Base-by-base conservation (phyloP, 1,139 yeast genomes). In the Saccharomyces hybrid region DNA sequence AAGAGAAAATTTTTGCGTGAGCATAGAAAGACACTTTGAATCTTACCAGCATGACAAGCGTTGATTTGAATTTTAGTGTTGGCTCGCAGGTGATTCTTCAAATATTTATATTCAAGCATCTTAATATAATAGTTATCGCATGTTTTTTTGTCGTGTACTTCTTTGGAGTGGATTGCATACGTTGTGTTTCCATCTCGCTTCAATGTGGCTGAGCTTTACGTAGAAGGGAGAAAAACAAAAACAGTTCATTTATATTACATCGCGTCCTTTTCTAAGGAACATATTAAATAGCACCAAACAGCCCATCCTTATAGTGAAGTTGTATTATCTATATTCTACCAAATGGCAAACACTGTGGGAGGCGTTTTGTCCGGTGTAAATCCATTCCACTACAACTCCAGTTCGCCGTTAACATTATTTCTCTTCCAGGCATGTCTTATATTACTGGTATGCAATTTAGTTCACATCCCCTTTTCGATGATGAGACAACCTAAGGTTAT, bases 401-500 rank as follows among this genome's bases (percentile, higher is more conserved):
- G 80, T 7, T 62, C 69, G 2, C 71, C 71, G 2, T 49, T 66
- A 4, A 68, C 71, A 2, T 51, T 68, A 46, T 68, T 66, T 54
- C 54, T 67, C 46, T 65, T 68, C 51, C 70, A 67, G 53, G 57
- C 65, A 49, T 64, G 70, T 51, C 56, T 68, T 27, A 68, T 68
- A 31, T 48, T 68, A 31, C 60, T 62, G 19, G 60, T 60, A 11
- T 55, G 67, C 74, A 29, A 66, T 81, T 48, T 82, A 84, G 62
- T 86, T 5, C 83, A 85, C 63, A 72, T 75, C 50, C 88, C 90
- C 0, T 70, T 86, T 26, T 74, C 81, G 9, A 76, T 70, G 57
- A 65, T 86, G 47, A 81, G 81, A 60, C 93, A 87, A 66, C 95
- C 95, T 0, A 75, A 82, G 55, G 95, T 86, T 47, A 85, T 86